phyloP scores from a whole-genome alignment of 2,329 filamentous ascomycete species.

The Aspergillus sp. region DNA sequence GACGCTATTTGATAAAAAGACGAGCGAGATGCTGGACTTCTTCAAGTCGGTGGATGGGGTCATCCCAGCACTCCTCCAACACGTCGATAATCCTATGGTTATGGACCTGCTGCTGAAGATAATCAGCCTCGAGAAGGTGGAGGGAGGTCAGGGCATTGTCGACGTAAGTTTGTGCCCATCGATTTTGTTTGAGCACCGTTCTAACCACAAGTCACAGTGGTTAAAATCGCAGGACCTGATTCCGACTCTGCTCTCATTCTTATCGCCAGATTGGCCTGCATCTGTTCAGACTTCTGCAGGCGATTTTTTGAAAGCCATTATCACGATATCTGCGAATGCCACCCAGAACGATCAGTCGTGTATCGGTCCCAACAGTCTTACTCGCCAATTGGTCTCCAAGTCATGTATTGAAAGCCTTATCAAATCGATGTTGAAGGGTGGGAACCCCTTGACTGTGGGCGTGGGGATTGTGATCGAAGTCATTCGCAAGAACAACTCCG shows the following conservation, averaged over 20 bases:
- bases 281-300: conserved; percentile 95
- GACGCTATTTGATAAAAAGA: conserved; percentile 95
- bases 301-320: conserved; percentile 97
- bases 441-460: conserved; percentile 91
- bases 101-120: conserved; percentile 98
- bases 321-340: conserved; percentile 96
- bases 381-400: conserved; percentile 87
- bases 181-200: not conserved
- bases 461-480: conserved; percentile 98
- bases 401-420: conserved; percentile 83
- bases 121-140: conserved; percentile 89
- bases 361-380: conserved; percentile 95
- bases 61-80: conserved; percentile 80
- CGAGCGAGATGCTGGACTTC: conserved; percentile 91
- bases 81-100: conserved; percentile 96
- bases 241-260: conserved; percentile 79
- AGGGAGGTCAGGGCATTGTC: conserved; percentile 87
- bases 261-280: conserved; percentile 79
- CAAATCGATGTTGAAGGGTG: conserved; percentile 84
- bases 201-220: conserved; percentile 61
- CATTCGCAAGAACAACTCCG: conserved; percentile 98
- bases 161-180: conserved; percentile 61
- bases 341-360: conserved; percentile 98
- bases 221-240: conserved; percentile 86
- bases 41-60: conserved; percentile 81